Conservation (phyloP, 768 basidiomycete genomes). For the Pleurotus tuber-regium region DNA sequence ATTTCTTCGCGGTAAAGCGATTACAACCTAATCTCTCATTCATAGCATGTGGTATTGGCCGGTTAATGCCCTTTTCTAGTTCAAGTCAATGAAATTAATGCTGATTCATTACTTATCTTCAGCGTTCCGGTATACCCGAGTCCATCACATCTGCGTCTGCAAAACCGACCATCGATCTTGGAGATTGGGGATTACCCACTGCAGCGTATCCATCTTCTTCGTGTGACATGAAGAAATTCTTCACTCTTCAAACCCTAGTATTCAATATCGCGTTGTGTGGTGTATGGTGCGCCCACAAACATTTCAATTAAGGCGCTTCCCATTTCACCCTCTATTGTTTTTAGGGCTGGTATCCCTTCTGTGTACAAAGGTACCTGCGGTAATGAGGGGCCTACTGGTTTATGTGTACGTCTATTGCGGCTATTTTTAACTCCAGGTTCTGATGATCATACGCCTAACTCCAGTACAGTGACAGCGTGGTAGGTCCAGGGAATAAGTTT, state of each 20-base stretch:
- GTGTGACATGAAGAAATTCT: slow-evolving; percentile 55
- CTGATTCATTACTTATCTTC: no score
- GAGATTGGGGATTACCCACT: slow-evolving; percentile 57
- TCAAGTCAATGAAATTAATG: no score
- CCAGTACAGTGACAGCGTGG: slow-evolving; percentile 51
- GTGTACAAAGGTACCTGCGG: slow-evolving; percentile 37
- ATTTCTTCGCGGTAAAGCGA: background rate
- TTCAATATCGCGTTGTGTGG: slow-evolving; percentile 8
- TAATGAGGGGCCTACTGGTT: slow-evolving; percentile 28
- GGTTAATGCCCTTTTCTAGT: slow-evolving; percentile 17
- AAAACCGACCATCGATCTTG: slow-evolving; percentile 24
- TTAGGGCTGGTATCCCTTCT: slow-evolving; percentile 43
- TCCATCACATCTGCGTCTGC: slow-evolving; percentile 10
- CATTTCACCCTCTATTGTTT: slow-evolving; percentile 1
- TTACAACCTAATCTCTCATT: background rate
- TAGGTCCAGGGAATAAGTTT: slow-evolving; percentile 38
- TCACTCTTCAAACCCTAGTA: slow-evolving; percentile 46
- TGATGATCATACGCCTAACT: background rate
- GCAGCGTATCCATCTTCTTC: slow-evolving; percentile 56
- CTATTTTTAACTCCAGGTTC: background rate
- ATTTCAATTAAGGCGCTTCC: no score
- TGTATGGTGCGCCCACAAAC: slow-evolving; percentile 4
- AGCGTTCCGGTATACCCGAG: slow-evolving; percentile 6
- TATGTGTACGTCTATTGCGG: slow-evolving; percentile 29
- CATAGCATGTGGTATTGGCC: slow-evolving; percentile 25